Percentiles rank a stretch among this genome's conserved stretches.
Evolutionary conservation across 495 filamentous ascomycete genomes (phyloP).

Genomic region (Sporormia fimetaria): DNA sequence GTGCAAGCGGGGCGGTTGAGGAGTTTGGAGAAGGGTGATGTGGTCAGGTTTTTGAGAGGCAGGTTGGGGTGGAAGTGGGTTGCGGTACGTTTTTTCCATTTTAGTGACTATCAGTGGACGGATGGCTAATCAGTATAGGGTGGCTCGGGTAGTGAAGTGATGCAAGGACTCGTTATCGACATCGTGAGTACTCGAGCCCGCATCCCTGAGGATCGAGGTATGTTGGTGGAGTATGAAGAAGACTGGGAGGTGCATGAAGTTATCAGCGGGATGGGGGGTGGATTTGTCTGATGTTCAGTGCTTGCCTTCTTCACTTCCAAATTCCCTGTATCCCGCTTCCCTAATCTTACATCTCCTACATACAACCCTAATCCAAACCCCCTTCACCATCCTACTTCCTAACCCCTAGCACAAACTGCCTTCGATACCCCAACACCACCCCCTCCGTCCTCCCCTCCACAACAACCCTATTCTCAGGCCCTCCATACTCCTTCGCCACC

Average conservation of each 20-base stretch:
- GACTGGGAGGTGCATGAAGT: slow-evolving; percentile 1
- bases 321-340: too few species aligned
- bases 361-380: too few species aligned
- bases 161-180: slow-evolving; percentile 1
- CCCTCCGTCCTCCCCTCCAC: slow-evolving; percentile 33
- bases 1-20: slow-evolving; percentile 5
- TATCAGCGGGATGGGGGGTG: slow-evolving; percentile 4
- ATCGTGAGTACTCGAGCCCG: slow-evolving; percentile 4
- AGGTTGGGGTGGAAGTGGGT: slow-evolving; percentile 13
- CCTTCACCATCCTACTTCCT: slow-evolving; percentile 10
- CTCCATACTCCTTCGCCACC: slow-evolving; percentile 33
- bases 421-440: slow-evolving; percentile 38
- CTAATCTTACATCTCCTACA: too few species aligned
- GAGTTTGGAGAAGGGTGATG: slow-evolving; percentile 4
- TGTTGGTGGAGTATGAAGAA: slow-evolving; percentile 1
- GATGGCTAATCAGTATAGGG: too few species aligned
- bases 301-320: too few species aligned
- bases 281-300: neutral
- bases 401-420: slow-evolving; percentile 41
- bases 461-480: too few species aligned
- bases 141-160: slow-evolving; percentile 5
- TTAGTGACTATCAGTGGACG: neutral
- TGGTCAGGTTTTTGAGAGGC: slow-evolving; percentile 14
- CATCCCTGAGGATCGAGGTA: slow-evolving; percentile 9
- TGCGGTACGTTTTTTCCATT: neutral